phyloP scores from a whole-genome alignment of 176 grass and related monocot species.

The Paspalum vaginatum region DNA sequence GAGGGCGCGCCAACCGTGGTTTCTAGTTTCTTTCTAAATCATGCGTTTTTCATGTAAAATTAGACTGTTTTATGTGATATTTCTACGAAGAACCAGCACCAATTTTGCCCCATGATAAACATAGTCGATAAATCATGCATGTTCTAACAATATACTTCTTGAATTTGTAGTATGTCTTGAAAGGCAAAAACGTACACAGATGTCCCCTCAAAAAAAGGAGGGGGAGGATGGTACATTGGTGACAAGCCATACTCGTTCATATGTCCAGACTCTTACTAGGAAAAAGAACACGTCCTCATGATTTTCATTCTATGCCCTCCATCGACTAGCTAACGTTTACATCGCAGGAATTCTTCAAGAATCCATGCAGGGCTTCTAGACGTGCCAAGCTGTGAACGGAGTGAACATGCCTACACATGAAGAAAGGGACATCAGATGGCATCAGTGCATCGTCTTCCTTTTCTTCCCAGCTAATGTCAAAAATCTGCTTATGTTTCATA shows the following conservation, averaged over 20 bases:
- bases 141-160: too few species aligned
- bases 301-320: background rate
- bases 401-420: background rate
- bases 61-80: too few species aligned
- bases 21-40: too few species aligned
- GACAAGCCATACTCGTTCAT: background rate
- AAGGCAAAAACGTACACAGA: background rate
- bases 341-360: constrained; percentile 24
- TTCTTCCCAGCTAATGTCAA: background rate
- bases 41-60: too few species aligned
- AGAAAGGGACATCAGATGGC: too few species aligned
- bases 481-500: constrained; percentile 76
- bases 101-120: too few species aligned
- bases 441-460: background rate
- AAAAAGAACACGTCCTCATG: background rate
- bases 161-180: background rate
- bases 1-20: too few species aligned
- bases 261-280: background rate
- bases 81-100: too few species aligned
- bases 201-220: background rate
- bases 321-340: constrained; percentile 8
- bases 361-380: constrained; percentile 1
- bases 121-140: too few species aligned
- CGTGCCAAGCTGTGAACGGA: background rate
- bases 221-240: background rate